Percentiles rank a stretch among this genome's conserved stretches.
phyloP scores from a whole-genome alignment of 352 stramenopile species.

The Nothophytophthora sp. region DNA sequence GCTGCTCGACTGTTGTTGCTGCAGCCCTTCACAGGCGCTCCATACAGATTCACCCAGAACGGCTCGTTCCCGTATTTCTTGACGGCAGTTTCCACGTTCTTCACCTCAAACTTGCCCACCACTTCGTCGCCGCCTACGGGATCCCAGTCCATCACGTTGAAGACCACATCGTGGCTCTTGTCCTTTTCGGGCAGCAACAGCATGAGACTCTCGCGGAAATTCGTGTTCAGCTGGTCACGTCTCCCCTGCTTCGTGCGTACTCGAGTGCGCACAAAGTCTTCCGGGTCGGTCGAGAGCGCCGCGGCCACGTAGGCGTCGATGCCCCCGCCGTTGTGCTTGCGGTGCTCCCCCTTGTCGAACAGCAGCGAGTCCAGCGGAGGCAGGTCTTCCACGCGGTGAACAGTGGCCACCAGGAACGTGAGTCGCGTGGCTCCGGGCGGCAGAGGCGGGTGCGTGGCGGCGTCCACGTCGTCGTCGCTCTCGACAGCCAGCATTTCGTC shows the following conservation, averaged over 20 bases:
- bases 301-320: conserved; percentile 73
- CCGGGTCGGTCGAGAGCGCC: conserved; percentile 26
- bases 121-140: conserved; percentile 64
- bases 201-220: conserved; percentile 74
- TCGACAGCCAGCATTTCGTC: conserved; percentile 31
- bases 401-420: conserved; percentile 55
- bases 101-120: conserved; percentile 51
- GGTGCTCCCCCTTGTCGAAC: conserved; percentile 46
- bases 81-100: conserved; percentile 36
- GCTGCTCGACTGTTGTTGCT: conserved; percentile 39
- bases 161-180: conserved; percentile 24
- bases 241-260: conserved; percentile 66
- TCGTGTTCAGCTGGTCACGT: conserved; percentile 54
- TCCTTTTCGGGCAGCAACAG: conserved; percentile 34
- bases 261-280: conserved; percentile 59
- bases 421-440: conserved; percentile 45
- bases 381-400: conserved; percentile 66
- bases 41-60: conserved; percentile 81
- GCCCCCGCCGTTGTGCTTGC: conserved; percentile 47
- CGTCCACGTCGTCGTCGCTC: conserved; percentile 22
- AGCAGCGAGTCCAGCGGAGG: conserved; percentile 60
- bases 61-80: conserved; percentile 32
- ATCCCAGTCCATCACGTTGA: conserved; percentile 77
- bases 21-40: conserved; percentile 51
- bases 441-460: conserved; percentile 22